phyloP scores from a whole-genome alignment of 2,329 filamentous ascomycete species.

The Colletotrichum sp. region DNA sequence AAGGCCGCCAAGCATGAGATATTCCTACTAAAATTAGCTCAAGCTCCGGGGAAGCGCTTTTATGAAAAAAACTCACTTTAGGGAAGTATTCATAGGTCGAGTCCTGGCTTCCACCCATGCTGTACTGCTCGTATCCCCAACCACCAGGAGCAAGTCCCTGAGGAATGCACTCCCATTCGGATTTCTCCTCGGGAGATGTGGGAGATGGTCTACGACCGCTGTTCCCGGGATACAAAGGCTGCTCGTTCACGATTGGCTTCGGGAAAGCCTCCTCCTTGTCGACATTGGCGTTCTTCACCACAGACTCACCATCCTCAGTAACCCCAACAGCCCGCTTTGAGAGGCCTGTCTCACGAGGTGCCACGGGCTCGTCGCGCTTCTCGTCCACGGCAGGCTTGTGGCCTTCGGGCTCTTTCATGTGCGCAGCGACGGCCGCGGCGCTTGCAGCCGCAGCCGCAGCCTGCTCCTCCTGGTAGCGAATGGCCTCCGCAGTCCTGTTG shows the following conservation, averaged over 20 bases:
- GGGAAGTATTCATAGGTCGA: slow-evolving; percentile 77
- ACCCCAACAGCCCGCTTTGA: neutral
- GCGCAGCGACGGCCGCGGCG: neutral
- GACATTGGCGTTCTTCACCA: slow-evolving; percentile 1
- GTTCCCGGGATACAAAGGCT: neutral
- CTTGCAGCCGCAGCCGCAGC: slow-evolving; percentile 33
- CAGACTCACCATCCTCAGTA: slow-evolving; percentile 36
- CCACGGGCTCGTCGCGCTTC: neutral
- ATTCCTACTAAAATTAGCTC: slow-evolving; percentile 54
- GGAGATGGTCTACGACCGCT: slow-evolving; percentile 8
- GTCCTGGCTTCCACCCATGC: slow-evolving; percentile 71
- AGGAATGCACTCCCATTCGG: slow-evolving; percentile 49
- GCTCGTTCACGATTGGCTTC: neutral
- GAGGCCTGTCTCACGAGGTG: neutral
- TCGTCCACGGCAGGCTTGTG: slow-evolving; percentile 16
- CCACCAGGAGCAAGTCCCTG: slow-evolving; percentile 62
- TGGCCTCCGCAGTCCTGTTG: slow-evolving; percentile 55
- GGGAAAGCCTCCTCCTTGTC: slow-evolving; percentile 1
- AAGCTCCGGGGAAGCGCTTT: neutral
- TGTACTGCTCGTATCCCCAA: slow-evolving; percentile 52
- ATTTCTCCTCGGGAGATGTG: slow-evolving; percentile 7
- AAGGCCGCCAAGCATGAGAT: slow-evolving; percentile 77
- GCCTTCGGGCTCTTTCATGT: slow-evolving; percentile 28
- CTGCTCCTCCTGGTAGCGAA: slow-evolving; percentile 35
- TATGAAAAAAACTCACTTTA: slow-evolving; percentile 39